Conservation (phyloP, 148 eudicot species). For the Amaranthus hypochondriacus region DNA sequence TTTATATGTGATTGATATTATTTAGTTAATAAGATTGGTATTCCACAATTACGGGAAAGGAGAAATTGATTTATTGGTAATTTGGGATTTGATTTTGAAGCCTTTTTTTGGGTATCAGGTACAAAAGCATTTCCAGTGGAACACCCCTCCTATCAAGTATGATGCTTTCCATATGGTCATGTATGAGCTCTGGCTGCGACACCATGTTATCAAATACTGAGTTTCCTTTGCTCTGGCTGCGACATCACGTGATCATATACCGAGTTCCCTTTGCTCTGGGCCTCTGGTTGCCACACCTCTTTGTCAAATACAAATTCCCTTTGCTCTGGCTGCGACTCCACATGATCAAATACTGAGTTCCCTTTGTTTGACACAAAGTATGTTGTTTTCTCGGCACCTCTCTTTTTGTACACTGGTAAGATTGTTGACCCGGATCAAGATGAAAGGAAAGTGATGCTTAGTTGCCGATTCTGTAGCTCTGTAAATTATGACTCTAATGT, state of each 20-base stretch:
- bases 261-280: constrained; percentile 36
- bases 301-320: constrained; percentile 51
- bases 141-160: constrained; percentile 54
- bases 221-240: constrained; percentile 35
- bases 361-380: constrained; percentile 14
- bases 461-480: constrained; percentile 7
- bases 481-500: constrained; percentile 19
- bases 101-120: constrained; percentile 31
- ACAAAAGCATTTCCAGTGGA: constrained; percentile 83
- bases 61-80: too few species aligned
- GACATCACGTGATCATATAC: constrained; percentile 24
- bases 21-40: not conserved
- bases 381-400: not conserved
- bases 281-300: constrained; percentile 70
- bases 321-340: not conserved
- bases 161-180: constrained; percentile 79
- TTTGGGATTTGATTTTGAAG: not conserved
- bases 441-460: constrained; percentile 3
- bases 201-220: constrained; percentile 69
- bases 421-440: not conserved
- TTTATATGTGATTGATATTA: not conserved
- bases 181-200: constrained; percentile 78
- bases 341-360: not conserved
- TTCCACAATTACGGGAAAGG: not conserved
- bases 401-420: constrained; percentile 13